A percentile compares a stretch with the other conserved stretches of the same genome.
These are phyloP conservation scores for Ampelocalamus luodianensis DNA, from an alignment of 176 grass and related monocot genomes.

Conservation along the genomic window DNA sequence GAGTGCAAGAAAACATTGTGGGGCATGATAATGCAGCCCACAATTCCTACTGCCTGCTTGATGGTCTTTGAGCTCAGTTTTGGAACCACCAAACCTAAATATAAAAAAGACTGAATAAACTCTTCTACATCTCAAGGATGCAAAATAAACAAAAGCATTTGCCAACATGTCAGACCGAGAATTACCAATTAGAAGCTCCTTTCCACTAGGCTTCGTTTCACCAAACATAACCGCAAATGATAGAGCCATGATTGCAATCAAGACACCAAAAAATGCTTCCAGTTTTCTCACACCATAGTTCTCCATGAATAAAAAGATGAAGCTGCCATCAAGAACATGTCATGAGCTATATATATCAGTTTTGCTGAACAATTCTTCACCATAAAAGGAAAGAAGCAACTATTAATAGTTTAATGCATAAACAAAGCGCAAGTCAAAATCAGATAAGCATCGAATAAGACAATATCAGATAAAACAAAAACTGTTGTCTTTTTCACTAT, in stretches of 20 bases:
- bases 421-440: conserved; percentile 13
- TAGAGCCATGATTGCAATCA: conserved; percentile 80
- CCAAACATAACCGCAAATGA: conserved; percentile 95
- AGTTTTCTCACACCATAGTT: conserved; percentile 96
- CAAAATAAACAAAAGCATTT: conserved; percentile 23
- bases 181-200: conserved; percentile 91
- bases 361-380: conserved; percentile 1
- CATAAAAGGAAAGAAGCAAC: background rate
- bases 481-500: background rate
- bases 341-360: conserved; percentile 33
- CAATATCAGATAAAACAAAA: conserved; percentile 19
- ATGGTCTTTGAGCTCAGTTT: conserved; percentile 79
- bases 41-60: conserved; percentile 84
- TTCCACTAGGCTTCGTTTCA: conserved; percentile 82
- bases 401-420: background rate
- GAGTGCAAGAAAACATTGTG: conserved; percentile 95
- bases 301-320: conserved; percentile 96
- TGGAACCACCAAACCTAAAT: conserved; percentile 78
- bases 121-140: conserved; percentile 26
- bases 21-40: conserved; percentile 94
- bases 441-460: conserved; percentile 30
- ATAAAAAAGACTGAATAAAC: conserved; percentile 35
- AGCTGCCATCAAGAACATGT: conserved; percentile 63
- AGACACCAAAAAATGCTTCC: conserved; percentile 90
- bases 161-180: background rate